phyloP scores from a whole-genome alignment of 2,329 filamentous ascomycete genomes.

The Daldinia eschscholtzii region DNA sequence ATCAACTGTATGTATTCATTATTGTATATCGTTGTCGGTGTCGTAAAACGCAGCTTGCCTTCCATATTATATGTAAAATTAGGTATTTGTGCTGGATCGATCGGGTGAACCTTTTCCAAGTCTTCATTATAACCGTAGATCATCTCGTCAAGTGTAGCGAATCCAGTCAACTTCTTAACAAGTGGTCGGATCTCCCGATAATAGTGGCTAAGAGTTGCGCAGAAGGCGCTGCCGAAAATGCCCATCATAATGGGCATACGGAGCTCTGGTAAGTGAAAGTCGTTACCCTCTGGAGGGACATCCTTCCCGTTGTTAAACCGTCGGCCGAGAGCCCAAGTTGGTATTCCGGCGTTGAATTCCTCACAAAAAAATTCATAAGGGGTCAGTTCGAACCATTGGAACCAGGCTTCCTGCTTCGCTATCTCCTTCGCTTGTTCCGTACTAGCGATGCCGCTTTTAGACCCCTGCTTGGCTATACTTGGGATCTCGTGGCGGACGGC shows the following conservation, averaged over 20 bases:
- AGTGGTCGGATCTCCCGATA: constrained; percentile 93
- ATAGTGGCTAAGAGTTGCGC: constrained; percentile 94
- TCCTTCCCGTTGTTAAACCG: constrained; percentile 81
- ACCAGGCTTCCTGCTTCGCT: constrained; percentile 81
- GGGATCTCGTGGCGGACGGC: constrained; percentile 97
- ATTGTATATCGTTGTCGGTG: constrained; percentile 81
- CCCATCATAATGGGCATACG: constrained; percentile 88
- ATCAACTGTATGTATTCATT: constrained; percentile 83
- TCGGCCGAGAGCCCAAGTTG: constrained; percentile 91
- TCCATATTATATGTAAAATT: constrained; percentile 90
- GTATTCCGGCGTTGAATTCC: constrained; percentile 90
- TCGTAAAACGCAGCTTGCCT: constrained; percentile 77
- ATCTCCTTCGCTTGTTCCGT: constrained; percentile 65
- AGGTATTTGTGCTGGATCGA: constrained; percentile 89
- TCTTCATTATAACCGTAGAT: constrained; percentile 87
- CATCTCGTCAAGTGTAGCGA: constrained; percentile 82
- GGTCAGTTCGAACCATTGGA: constrained; percentile 97
- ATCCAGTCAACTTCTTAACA: constrained; percentile 79
- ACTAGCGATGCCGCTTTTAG: constrained; percentile 51
- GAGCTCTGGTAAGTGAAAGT: constrained; percentile 83
- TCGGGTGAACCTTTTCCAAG: constrained; percentile 91
- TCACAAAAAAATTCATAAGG: constrained; percentile 97
- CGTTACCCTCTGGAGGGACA: constrained; percentile 69
- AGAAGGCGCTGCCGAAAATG: constrained; percentile 97
- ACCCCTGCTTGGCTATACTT: constrained; percentile 61